Evolutionary conservation across 108 stramenopile species (phyloP).

Genomic region (Stephanodiscus triporus): DNA sequence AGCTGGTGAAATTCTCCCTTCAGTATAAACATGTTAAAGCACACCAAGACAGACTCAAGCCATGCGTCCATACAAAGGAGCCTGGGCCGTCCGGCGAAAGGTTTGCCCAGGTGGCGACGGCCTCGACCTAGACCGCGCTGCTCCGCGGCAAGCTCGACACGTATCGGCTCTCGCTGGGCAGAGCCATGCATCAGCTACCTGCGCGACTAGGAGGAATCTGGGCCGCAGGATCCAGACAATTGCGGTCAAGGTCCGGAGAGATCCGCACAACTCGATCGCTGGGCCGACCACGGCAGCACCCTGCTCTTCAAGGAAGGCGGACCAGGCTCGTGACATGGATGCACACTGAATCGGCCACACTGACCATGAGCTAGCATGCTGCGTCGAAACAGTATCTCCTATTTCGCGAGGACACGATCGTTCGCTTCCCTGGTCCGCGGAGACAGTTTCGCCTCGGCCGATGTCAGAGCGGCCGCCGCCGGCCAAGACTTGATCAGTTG

Average conservation of each 20-base stretch:
- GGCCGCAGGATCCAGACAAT: neutral
- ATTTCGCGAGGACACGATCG: neutral
- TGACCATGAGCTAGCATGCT: neutral
- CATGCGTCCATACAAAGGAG: neutral
- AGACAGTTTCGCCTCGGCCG: neutral
- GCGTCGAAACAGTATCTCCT: neutral
- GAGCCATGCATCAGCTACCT: neutral
- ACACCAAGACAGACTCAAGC: no score
- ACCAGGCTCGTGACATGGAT: neutral
- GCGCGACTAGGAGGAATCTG: neutral
- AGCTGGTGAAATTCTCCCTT: no score
- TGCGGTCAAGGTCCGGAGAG: neutral
- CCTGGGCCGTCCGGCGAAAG: neutral
- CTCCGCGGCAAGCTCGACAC: neutral
- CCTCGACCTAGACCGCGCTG: neutral
- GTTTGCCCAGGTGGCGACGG: neutral
- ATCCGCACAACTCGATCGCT: neutral
- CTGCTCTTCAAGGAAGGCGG: neutral
- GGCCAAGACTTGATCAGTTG: neutral
- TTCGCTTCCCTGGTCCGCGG: neutral
- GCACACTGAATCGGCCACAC: neutral
- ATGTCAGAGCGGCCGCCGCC: neutral
- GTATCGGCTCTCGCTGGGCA: neutral
- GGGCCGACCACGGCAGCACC: neutral
- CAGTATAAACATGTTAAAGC: no score